Percentiles rank a stretch among this genome's conserved stretches.
Conservation (phyloP, 257 asterid genomes). For the Coffea canephora region DNA sequence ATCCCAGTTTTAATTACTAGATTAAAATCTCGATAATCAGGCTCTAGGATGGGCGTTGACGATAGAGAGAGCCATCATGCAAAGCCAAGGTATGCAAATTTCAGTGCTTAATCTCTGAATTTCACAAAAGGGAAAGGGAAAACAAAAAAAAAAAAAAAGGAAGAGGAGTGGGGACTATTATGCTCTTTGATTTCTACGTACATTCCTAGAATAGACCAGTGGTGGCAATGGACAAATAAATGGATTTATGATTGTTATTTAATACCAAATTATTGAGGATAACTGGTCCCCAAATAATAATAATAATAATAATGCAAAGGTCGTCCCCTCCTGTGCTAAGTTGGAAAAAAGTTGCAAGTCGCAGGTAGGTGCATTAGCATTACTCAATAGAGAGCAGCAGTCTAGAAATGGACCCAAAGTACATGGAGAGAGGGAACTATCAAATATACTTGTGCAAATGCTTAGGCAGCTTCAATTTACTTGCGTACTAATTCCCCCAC, state of each 20-base stretch:
- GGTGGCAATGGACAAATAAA: background rate
- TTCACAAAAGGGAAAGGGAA: background rate
- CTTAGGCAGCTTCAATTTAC: background rate
- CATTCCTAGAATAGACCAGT: background rate
- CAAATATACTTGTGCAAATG: no score
- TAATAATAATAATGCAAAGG: constrained; percentile 1
- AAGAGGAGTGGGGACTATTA: background rate
- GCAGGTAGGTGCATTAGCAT: background rate
- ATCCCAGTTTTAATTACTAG: no score
- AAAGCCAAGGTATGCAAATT: background rate
- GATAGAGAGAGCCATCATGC: no score
- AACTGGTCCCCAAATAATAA: background rate
- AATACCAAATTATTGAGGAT: background rate
- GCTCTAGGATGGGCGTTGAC: background rate
- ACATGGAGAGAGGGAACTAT: background rate
- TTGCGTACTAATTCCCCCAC: no score
- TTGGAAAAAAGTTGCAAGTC: background rate
- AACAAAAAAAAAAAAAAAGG: no score
- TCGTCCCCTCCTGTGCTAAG: background rate
- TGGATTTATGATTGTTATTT: background rate
- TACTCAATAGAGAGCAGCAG: background rate
- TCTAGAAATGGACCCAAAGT: background rate
- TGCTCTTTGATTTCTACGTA: no score
- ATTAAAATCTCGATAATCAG: background rate
- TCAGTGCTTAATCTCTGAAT: background rate